Percentiles rank a stretch among this genome's conserved stretches.
phyloP scores from a whole-genome alignment of 768 basidiomycete genomes.

The Macrolepiota albuminosa region DNA sequence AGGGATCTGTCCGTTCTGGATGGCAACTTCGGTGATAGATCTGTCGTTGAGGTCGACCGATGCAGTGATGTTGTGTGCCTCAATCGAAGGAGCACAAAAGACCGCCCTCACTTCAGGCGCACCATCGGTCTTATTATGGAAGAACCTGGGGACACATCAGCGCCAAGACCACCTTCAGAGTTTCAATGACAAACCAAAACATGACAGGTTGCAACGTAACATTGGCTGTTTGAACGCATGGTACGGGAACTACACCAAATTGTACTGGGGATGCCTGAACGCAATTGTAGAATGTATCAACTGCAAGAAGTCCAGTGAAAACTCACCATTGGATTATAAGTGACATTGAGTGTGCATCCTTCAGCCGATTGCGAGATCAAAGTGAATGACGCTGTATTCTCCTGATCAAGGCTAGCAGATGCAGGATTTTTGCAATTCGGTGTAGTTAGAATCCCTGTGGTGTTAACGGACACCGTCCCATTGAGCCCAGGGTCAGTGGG shows the following conservation, averaged over 20 bases:
- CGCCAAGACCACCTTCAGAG: background rate
- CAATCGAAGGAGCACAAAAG: slow-evolving; percentile 54
- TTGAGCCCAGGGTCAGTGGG: slow-evolving; percentile 41
- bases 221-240: slow-evolving; percentile 25
- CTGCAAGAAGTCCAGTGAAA: background rate
- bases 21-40: slow-evolving; percentile 33
- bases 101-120: slow-evolving; percentile 41
- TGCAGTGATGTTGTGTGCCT: slow-evolving; percentile 36
- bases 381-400: slow-evolving; percentile 15
- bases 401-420: slow-evolving; percentile 18
- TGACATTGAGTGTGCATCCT: slow-evolving; percentile 38
- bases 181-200: slow-evolving; percentile 47
- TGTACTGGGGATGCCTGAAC: slow-evolving; percentile 36
- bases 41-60: slow-evolving; percentile 39
- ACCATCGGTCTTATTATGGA: slow-evolving; percentile 26
- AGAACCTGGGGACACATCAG: slow-evolving; percentile 29
- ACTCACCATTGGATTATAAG: slow-evolving; percentile 33
- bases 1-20: slow-evolving; percentile 21
- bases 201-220: slow-evolving; percentile 50
- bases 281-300: background rate
- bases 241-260: slow-evolving; percentile 41
- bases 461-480: slow-evolving; percentile 47
- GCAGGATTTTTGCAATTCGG: slow-evolving; percentile 43
- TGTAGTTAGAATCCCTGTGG: slow-evolving; percentile 43
- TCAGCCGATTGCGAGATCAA: slow-evolving; percentile 40